These are phyloP conservation scores for Vigna mungo DNA, from an alignment of 306 rosid species.

Conservation along the genomic window DNA sequence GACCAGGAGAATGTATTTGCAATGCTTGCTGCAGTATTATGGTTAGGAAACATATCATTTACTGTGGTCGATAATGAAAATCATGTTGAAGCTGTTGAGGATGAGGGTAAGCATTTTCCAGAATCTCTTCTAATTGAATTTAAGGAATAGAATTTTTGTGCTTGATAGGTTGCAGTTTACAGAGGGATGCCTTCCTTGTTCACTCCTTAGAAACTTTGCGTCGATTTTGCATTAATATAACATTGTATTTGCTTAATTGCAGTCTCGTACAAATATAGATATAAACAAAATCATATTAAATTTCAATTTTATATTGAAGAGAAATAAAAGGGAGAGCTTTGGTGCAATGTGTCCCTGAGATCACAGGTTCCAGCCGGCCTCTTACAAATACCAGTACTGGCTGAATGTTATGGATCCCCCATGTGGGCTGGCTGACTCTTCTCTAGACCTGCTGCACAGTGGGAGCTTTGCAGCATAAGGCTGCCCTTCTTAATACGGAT, in stretches of 20 bases:
- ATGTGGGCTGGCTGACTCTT: not conserved
- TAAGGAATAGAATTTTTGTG: not conserved
- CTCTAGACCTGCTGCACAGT: not conserved
- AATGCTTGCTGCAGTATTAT: conserved; percentile 98
- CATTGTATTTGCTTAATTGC: conserved; percentile 8
- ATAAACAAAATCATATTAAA: not conserved
- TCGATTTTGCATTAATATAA: conserved; percentile 5
- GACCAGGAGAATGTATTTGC: conserved; percentile 95
- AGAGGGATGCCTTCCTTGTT: conserved; percentile 6
- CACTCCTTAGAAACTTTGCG: not conserved
- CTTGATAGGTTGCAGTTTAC: conserved; percentile 15
- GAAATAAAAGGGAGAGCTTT: not conserved
- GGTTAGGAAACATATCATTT: conserved; percentile 94
- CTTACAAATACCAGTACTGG: not conserved
- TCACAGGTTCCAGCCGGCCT: not conserved
- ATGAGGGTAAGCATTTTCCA: conserved; percentile 71
- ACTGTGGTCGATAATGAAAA: conserved; percentile 87
- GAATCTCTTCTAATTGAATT: conserved; percentile 23
- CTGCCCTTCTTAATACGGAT: not conserved
- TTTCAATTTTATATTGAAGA: conserved; percentile 12
- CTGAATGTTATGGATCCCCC: not conserved
- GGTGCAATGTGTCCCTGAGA: not conserved
- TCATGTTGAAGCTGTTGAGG: conserved; percentile 83
- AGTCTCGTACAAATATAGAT: not conserved
- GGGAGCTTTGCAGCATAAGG: not conserved